These are phyloP conservation scores for Teratosphaeria gauchensis DNA, from an alignment of 2,329 filamentous ascomycete genomes.

Conservation along the genomic window DNA sequence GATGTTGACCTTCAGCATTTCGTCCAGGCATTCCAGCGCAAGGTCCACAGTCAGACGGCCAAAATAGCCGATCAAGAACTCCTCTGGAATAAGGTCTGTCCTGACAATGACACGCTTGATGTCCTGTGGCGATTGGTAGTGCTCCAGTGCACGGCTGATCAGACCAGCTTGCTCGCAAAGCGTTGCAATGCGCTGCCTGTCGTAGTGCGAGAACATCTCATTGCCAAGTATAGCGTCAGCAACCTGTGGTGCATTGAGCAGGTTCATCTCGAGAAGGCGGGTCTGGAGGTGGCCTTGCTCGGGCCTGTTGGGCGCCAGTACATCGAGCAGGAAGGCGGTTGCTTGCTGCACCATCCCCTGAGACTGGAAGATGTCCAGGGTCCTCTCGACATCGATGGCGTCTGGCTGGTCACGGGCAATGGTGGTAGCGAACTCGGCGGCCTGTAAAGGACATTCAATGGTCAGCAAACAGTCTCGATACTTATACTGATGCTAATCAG, in stretches of 20 bases:
- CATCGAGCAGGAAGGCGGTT: slow-evolving; percentile 94
- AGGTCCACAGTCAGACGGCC: slow-evolving; percentile 92
- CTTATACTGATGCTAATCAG: neutral
- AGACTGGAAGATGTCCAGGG: slow-evolving; percentile 95
- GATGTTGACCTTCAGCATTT: slow-evolving; percentile 94
- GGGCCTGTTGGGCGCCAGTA: slow-evolving; percentile 85
- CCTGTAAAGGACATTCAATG: slow-evolving; percentile 38
- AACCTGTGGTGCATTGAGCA: slow-evolving; percentile 92
- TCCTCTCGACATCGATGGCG: slow-evolving; percentile 83
- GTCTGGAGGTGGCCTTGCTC: slow-evolving; percentile 93
- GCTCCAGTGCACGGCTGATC: slow-evolving; percentile 62
- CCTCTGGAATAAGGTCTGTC: slow-evolving; percentile 75
- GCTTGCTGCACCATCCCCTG: slow-evolving; percentile 97
- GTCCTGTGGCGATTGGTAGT: slow-evolving; percentile 80
- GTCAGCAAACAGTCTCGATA: slow-evolving; percentile 29
- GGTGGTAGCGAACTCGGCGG: slow-evolving; percentile 84
- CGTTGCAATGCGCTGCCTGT: slow-evolving; percentile 77
- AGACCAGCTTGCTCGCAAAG: slow-evolving; percentile 91
- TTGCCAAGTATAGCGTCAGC: slow-evolving; percentile 96
- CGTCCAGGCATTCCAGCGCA: slow-evolving; percentile 84
- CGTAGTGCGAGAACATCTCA: slow-evolving; percentile 97
- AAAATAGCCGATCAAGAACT: slow-evolving; percentile 90
- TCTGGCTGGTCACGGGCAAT: slow-evolving; percentile 83
- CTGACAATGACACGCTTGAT: slow-evolving; percentile 87
- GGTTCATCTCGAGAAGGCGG: slow-evolving; percentile 92